Evolutionary conservation across 805 yeast species (phyloP), one percentile per base, ranked within the genome.

Genomic region (Schizosaccharomyces lindneri): DNA sequence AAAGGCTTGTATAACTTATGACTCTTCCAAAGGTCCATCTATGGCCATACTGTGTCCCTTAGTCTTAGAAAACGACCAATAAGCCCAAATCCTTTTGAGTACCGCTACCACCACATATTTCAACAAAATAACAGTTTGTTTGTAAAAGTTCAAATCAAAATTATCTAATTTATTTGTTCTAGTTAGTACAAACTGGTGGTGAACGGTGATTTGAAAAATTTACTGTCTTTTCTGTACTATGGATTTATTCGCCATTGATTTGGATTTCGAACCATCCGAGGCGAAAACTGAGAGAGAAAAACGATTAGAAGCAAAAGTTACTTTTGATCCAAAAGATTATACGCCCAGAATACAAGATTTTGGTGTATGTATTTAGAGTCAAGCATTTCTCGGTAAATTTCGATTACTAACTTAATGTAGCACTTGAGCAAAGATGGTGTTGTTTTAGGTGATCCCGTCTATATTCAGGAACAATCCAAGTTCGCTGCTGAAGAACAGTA

Each of bases 121-220:
- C 13, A 9, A 13, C 41, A 13, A 36, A 36, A 36, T 1, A 36
- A 13, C 41, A 36, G 4, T 36, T 36, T 13, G 3, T 36, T 36
- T 13, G 41, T 36, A 13, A 36, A 36, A 13, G 4, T 6, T 36
- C 11, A 13, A 36, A 1, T 11, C 4, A 36, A 36, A 36, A 1
- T 3, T 13, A 31, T 36, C 2, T 13, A 3, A 90, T 64, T 78
- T 85, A 41, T 82, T 88, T n/a, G 90, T 63, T 60, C 96, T 93
- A 29, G 95, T 96, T 29, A 85, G 85, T 71, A 97, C 89, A 72
- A 77, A 90, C 64, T 83, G 82, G 74, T 86, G 84, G 64, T 82
- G 27, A 81, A 74, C 84, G 87, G 64, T 87, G 79, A 72, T 83
- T 81, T 74, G 90, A 90, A 75, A 82, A 90, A 62, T 87, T 87